Evolutionary conservation across 352 stramenopile genomes (phyloP), one percentile per base, ranked within the genome.

Genomic region (Nothophytophthora sp.): DNA sequence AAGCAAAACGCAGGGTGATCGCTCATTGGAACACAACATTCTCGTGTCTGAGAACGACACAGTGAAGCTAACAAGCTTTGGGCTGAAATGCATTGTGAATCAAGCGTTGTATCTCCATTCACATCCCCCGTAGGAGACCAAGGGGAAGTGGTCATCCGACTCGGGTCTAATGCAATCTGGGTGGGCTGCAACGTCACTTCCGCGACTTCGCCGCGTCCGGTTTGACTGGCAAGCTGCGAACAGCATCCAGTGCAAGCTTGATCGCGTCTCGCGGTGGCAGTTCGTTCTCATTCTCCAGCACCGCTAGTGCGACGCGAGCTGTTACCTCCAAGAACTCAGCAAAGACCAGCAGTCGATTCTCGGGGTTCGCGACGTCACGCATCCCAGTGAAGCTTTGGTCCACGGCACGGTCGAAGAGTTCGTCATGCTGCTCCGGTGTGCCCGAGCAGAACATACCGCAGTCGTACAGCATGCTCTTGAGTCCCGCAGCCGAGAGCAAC

Each of bases 381-480:
- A 77, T 70, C 0, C 73, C 81, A 1, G 29, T 66, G 49, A 92
- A 90, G 46, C 76, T 86, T 36, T 90, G 77, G 10, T 78, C 63
- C 24, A 92, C 67, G 1, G 79, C 76, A 42, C 81, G 52, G 24
- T 51, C 27, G 43, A 88, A 95, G n/a, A 90, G 49, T 6, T 46
- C 52, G 24, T 86, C 72, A 42, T 92, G 81, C 2, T 69, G 38
- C 24, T 73, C 65, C 5, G 62, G 51, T 36, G 88, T 79, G 9
- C 81, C 80, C 4, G 68, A 69, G 35, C 77, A 90, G 48, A 94
- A 91, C 43, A 94, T 76, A 9, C 84, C 81, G 37, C 73, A 85
- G 49, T 94, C 80, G 50, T 86, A 88, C 9, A 92, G 41, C 76
- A 94, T 76, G 35, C 57, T 75, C 42, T 73, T 88, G 41, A 89